These are phyloP conservation scores for Tylopilus cervinicoccineus DNA, from an alignment of 768 basidiomycete genomes.

Conservation along the genomic window DNA sequence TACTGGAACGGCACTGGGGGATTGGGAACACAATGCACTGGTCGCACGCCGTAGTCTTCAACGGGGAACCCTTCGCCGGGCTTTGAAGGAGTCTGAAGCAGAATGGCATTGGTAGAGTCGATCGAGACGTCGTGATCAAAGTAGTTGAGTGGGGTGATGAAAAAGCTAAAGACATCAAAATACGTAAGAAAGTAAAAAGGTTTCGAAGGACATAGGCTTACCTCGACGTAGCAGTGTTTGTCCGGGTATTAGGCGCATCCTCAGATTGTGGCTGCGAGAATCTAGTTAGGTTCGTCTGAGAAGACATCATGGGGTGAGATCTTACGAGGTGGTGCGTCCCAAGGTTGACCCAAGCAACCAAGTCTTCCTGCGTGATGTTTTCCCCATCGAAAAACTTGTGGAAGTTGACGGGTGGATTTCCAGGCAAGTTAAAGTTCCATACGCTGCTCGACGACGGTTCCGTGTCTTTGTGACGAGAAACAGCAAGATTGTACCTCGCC, in stretches of 20 bases:
- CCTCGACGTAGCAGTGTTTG: constrained; percentile 53
- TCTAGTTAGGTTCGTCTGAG: neutral
- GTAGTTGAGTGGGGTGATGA: constrained; percentile 61
- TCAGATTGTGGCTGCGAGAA: constrained; percentile 51
- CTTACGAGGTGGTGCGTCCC: constrained; percentile 62
- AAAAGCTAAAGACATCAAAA: constrained; percentile 36
- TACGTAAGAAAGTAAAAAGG: neutral
- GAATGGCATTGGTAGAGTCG: constrained; percentile 51
- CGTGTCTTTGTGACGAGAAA: constrained; percentile 55
- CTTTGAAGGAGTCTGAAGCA: constrained; percentile 38
- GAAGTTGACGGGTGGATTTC: constrained; percentile 51
- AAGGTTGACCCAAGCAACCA: constrained; percentile 64
- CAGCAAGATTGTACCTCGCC: constrained; percentile 60
- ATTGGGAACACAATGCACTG: constrained; percentile 37
- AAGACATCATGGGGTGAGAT: neutral
- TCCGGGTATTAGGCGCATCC: constrained; percentile 59
- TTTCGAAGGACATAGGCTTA: constrained; percentile 12
- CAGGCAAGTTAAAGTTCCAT: constrained; percentile 66
- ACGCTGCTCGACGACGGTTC: constrained; percentile 54
- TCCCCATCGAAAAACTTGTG: constrained; percentile 63
- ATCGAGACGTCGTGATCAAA: constrained; percentile 61
- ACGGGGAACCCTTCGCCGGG: constrained; percentile 38
- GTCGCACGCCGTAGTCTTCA: constrained; percentile 52
- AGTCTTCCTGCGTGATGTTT: constrained; percentile 58
- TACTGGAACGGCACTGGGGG: constrained; percentile 39